Conservation (phyloP, 257 asterid genomes). For the Coffea eugenioides region DNA sequence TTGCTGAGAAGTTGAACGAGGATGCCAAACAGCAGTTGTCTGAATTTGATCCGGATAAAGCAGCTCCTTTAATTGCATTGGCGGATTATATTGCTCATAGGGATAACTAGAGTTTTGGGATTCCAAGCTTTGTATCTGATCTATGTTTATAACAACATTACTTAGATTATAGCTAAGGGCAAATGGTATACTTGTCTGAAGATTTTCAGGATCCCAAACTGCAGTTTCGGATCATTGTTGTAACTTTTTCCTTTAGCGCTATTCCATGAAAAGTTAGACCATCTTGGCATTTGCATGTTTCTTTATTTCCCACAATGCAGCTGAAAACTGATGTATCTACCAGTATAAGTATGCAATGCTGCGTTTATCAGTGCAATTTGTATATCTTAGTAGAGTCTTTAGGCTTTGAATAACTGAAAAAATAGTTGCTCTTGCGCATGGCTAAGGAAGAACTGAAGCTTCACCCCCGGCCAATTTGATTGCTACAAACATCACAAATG, state of each 20-base stretch:
- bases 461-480: not conserved
- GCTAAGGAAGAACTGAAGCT: not conserved
- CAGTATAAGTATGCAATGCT: no score
- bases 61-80: slow-evolving; percentile 63
- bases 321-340: no score
- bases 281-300: not conserved
- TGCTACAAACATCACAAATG: not conserved
- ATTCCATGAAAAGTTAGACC: not conserved
- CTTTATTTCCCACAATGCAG: no score
- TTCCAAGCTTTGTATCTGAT: not conserved
- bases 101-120: slow-evolving; percentile 34
- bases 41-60: slow-evolving; percentile 48
- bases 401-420: no score
- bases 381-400: no score
- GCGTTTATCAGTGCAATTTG: no score
- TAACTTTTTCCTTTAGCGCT: no score
- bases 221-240: no score
- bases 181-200: not conserved
- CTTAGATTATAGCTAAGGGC: not conserved
- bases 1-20: slow-evolving; percentile 48
- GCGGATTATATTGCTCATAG: slow-evolving; percentile 74
- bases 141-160: not conserved
- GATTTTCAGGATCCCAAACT: not conserved
- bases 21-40: slow-evolving; percentile 63
- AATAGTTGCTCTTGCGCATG: not conserved